Percentiles rank a stretch among this genome's conserved stretches.
Evolutionary conservation across 305 asterid species (phyloP).

Genomic region (Coffea humblotiana): DNA sequence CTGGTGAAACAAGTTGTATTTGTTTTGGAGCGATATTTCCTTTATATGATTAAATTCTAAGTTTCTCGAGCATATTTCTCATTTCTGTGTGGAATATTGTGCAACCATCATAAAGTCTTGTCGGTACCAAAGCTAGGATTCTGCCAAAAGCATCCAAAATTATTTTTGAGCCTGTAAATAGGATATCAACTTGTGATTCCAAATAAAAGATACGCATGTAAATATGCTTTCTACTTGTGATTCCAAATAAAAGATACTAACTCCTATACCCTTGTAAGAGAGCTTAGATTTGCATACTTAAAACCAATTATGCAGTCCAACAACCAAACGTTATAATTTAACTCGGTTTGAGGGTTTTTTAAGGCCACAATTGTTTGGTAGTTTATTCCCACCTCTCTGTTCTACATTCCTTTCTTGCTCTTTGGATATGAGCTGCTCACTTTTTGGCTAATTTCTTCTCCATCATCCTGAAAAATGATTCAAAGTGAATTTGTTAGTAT

Average conservation of each 20-base stretch:
- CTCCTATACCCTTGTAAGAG: too few relatives aligned
- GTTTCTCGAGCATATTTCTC: background rate
- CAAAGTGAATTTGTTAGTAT: background rate
- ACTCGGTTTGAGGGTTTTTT: background rate
- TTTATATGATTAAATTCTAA: background rate
- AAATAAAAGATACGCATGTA: too few relatives aligned
- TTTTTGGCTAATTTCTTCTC: background rate
- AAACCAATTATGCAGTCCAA: background rate
- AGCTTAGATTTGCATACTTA: too few relatives aligned
- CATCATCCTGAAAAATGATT: background rate
- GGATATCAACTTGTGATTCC: too few relatives aligned
- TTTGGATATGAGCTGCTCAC: background rate
- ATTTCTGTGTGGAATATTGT: too few relatives aligned
- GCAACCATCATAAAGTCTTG: too few relatives aligned
- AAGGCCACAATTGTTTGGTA: slow-evolving; percentile 4
- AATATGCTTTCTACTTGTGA: too few relatives aligned
- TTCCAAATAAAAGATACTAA: too few relatives aligned
- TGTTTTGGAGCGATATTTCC: background rate
- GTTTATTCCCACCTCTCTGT: background rate
- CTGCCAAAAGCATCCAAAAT: too few relatives aligned
- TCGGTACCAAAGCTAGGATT: too few relatives aligned
- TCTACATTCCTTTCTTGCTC: slow-evolving; percentile 16
- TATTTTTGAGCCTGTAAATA: too few relatives aligned
- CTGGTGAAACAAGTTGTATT: background rate
- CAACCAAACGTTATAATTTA: too few relatives aligned